Conservation (phyloP, 2,329 filamentous ascomycete genomes). For the Onygenales sp. region DNA sequence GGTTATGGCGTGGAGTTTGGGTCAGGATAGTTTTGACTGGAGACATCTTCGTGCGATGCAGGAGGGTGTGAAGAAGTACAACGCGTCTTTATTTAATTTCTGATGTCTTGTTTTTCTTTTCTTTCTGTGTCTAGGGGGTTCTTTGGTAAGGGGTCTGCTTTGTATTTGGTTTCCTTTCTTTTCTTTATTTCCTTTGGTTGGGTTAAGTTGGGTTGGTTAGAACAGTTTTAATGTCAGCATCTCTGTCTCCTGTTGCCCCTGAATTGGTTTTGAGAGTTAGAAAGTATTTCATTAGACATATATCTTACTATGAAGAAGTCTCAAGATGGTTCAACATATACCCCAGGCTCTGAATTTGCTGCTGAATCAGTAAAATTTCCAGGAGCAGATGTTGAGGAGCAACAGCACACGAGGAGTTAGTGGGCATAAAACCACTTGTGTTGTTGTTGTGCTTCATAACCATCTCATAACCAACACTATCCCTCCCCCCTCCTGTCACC, state of each 20-base stretch:
- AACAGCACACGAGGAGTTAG: no score
- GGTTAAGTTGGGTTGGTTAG: not conserved
- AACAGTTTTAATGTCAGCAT: not conserved
- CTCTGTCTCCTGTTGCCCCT: not conserved
- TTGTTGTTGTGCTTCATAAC: no score
- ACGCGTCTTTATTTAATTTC: not conserved
- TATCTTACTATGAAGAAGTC: no score
- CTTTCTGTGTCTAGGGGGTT: not conserved
- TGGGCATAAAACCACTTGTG: no score
- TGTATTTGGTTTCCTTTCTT: not conserved
- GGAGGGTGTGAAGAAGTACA: not conserved
- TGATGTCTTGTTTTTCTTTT: not conserved
- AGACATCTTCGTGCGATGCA: slow-evolving; percentile 36
- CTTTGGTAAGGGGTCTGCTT: not conserved
- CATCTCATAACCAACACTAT: no score
- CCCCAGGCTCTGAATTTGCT: no score
- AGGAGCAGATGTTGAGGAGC: no score
- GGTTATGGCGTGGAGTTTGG: slow-evolving; percentile 66
- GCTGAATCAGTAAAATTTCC: no score
- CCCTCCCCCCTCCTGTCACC: no score
- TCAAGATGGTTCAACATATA: no score
- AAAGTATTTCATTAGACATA: no score
- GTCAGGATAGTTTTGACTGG: slow-evolving; percentile 49
- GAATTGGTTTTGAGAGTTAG: not conserved
- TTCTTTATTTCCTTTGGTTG: not conserved